Evolutionary conservation across 116 monocot species (phyloP).

Genomic region (Zostera marina): DNA sequence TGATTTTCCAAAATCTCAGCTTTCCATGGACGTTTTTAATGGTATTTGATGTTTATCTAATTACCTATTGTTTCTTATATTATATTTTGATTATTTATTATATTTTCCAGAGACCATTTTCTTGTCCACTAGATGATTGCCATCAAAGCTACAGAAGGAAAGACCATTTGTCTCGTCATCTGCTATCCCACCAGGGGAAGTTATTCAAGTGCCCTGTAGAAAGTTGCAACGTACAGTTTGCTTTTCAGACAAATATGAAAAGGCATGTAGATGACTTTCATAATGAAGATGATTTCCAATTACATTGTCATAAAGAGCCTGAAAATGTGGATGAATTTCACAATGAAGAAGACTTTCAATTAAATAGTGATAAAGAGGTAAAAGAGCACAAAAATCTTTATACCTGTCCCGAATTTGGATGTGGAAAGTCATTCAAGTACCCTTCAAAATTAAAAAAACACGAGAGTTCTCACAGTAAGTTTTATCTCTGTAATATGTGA

Average conservation of each 20-base stretch:
- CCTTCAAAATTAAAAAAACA: conserved; percentile 67
- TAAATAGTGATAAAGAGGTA: neutral
- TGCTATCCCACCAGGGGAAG: conserved; percentile 50
- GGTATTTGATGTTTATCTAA: too few relatives aligned
- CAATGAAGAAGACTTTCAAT: conserved; percentile 6
- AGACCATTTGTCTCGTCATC: conserved; percentile 66
- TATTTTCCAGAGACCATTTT: conserved; percentile 41
- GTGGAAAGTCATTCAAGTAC: conserved; percentile 69
- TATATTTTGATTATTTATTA: neutral
- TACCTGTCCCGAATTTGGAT: conserved; percentile 54
- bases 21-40: too few relatives aligned
- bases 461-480: conserved; percentile 57
- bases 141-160: conserved; percentile 40
- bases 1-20: too few relatives aligned
- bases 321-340: conserved; percentile 66
- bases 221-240: conserved; percentile 31
- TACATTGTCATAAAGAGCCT: too few relatives aligned
- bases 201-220: conserved; percentile 42
- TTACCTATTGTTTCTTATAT: too few relatives aligned
- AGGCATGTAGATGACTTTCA: conserved; percentile 62
- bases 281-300: conserved; percentile 7
- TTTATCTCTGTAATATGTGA: neutral
- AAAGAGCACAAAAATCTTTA: conserved; percentile 21
- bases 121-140: conserved; percentile 67
- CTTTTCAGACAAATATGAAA: conserved; percentile 44